These are phyloP conservation scores for Hsuehochloa calcarea DNA, from an alignment of 176 grass and related monocot genomes.

Conservation along the genomic window DNA sequence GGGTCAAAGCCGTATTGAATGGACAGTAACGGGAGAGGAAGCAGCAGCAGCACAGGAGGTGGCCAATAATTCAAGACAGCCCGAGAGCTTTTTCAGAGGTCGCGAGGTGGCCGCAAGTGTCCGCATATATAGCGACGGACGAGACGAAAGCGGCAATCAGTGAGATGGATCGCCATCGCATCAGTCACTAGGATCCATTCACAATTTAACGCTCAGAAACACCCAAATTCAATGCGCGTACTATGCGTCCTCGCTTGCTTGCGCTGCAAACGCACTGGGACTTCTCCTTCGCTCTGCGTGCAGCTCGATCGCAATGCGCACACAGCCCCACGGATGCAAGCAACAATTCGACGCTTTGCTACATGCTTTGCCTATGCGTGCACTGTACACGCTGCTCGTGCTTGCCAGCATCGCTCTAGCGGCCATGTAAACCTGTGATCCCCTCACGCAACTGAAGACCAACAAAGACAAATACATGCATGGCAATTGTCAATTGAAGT, in stretches of 20 bases:
- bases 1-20: conserved; percentile 28
- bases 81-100: not conserved
- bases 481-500: not conserved
- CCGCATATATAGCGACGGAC: not conserved
- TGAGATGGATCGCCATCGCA: not conserved
- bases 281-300: not conserved
- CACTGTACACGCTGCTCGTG: not conserved
- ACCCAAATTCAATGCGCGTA: not conserved
- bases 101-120: not conserved
- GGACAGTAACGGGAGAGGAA: not conserved
- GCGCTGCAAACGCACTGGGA: not conserved
- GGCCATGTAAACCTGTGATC: not conserved
- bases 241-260: not conserved
- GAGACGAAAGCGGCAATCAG: not conserved
- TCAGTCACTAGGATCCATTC: not conserved
- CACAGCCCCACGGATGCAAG: not conserved
- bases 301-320: too few species aligned
- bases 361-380: not conserved
- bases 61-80: conserved; percentile 38
- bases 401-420: not conserved
- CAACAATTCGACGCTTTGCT: not conserved
- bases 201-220: not conserved
- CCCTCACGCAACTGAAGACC: not conserved
- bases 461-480: not conserved
- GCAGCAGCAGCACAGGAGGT: not conserved